Evolutionary conservation across 176 grass and related monocot species (phyloP).

Genomic region (Neostapfia colusana): DNA sequence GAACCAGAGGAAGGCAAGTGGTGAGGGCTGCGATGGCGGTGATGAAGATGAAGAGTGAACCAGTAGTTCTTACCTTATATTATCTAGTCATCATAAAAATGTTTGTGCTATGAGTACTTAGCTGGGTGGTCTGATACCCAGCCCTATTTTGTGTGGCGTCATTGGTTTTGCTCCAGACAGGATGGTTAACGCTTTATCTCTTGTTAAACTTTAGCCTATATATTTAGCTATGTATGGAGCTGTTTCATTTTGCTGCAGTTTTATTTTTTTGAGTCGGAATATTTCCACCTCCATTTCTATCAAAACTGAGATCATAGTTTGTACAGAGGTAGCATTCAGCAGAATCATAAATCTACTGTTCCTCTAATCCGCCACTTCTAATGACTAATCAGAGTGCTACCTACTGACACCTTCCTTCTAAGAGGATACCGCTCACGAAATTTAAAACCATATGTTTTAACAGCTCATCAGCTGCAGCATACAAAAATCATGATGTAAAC

Average conservation of each 20-base stretch:
- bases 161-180: conserved; percentile 11
- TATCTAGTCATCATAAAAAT: conserved; percentile 34
- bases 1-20: conserved; percentile 55
- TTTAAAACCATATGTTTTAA: no score
- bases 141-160: background rate
- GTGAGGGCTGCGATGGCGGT: conserved; percentile 23
- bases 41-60: conserved; percentile 46
- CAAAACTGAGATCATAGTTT: no score
- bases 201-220: background rate
- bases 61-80: conserved; percentile 28
- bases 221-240: conserved; percentile 13
- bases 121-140: background rate
- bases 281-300: no score
- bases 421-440: no score
- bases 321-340: no score
- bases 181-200: conserved; percentile 19
- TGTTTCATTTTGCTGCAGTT: conserved; percentile 30
- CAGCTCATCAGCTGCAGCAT: no score
- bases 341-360: no score
- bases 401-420: no score
- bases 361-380: no score
- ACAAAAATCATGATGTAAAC: no score
- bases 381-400: no score
- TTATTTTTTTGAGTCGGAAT: no score
- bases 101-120: conserved; percentile 35